Conservation (phyloP, 768 basidiomycete genomes). For the Rhodotorula graminis region DNA sequence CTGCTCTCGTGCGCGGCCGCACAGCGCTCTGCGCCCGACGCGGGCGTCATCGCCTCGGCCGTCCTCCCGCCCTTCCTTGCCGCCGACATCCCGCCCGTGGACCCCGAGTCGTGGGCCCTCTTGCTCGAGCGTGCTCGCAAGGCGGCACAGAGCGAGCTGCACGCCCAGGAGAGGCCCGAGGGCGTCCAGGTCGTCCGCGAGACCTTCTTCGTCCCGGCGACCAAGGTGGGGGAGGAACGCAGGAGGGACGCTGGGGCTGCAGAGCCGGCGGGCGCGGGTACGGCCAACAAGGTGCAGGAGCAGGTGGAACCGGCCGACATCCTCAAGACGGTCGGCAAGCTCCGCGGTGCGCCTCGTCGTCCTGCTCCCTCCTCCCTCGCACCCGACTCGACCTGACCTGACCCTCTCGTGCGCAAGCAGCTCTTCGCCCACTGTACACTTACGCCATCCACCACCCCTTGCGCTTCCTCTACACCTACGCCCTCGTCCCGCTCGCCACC, state of each 20-base stretch:
- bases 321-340: conserved; percentile 20
- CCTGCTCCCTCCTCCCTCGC: background rate
- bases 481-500: conserved; percentile 7
- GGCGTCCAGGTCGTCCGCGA: conserved; percentile 11
- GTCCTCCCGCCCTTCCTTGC: background rate
- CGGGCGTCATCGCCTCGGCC: background rate
- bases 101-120: background rate
- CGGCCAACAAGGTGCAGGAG: background rate
- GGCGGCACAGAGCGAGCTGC: background rate
- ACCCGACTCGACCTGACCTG: background rate
- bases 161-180: background rate
- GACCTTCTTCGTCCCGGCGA: conserved; percentile 6
- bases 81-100: background rate
- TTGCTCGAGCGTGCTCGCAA: background rate
- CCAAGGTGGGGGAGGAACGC: background rate
- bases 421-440: conserved; percentile 15
- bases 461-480: conserved; percentile 22
- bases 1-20: background rate
- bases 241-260: background rate
- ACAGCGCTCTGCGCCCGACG: background rate
- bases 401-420: background rate
- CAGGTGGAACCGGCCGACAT: conserved; percentile 21
- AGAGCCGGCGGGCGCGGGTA: background rate
- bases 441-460: conserved; percentile 25
- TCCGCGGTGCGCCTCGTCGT: conserved; percentile 1